A percentile compares a stretch with the other conserved stretches of the same genome.
These are phyloP conservation scores for Penicillium sclerotigenum DNA, from an alignment of 2,329 filamentous ascomycete genomes.

Conservation along the genomic window DNA sequence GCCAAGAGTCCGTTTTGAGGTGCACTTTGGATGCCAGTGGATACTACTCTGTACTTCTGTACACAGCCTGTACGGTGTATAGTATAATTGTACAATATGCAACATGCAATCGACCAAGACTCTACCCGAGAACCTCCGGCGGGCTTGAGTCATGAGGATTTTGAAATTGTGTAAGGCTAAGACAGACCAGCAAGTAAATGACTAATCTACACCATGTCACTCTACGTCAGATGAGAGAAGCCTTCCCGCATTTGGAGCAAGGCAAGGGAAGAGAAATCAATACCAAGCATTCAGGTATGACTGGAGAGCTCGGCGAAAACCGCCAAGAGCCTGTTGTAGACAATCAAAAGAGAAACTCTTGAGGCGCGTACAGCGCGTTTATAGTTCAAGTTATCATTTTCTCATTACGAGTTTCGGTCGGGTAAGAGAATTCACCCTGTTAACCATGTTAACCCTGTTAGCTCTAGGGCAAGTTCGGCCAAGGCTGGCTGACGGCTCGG, in stretches of 20 bases:
- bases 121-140: conserved; percentile 5
- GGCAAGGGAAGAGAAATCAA: conserved; percentile 1
- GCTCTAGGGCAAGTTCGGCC: conserved; percentile 6
- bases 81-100: neutral
- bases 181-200: neutral
- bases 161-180: neutral
- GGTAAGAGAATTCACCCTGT: neutral
- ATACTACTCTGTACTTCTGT: conserved; percentile 1
- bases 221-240: conserved; percentile 4
- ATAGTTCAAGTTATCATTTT: neutral
- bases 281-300: conserved; percentile 11
- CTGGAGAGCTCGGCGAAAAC: conserved; percentile 1
- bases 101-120: neutral
- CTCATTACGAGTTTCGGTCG: conserved; percentile 3
- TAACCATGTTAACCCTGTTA: neutral
- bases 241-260: conserved; percentile 1
- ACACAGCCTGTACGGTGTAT: neutral
- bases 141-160: neutral
- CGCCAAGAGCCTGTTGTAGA: neutral
- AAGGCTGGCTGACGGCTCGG: conserved; percentile 9
- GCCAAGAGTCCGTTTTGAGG: conserved; percentile 7
- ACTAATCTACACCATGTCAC: conserved; percentile 4
- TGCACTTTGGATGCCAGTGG: neutral
- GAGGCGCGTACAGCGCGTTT: conserved; percentile 7
- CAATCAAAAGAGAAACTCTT: neutral